Base-by-base conservation (phyloP, 495 filamentous ascomycete genomes). In the Sordaria brevicollis region DNA sequence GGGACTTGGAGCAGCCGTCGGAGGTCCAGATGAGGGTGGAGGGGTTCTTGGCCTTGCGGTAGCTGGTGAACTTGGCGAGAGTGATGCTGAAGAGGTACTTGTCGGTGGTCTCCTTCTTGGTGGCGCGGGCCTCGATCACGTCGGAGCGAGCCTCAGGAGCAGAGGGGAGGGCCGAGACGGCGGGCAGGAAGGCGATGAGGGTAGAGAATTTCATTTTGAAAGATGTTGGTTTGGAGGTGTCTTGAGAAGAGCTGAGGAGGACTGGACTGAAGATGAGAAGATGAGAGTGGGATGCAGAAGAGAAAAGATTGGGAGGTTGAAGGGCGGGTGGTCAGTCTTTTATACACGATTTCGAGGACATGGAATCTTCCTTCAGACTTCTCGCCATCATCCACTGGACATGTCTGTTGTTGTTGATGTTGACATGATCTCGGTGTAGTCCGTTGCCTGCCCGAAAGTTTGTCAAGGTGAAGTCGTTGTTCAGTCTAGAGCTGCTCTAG, bases 1-100 rank as follows among this genome's bases (percentile, higher is more conserved):
- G 79, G 10, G 80, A 80, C 1, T 54, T 38, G 35, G 76, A 78
- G 76, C 83, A 84, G 66, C 79, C 80, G 43, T 83, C 75, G n/a
- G 78, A 76, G 10, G 72, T 17, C 82, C 82, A 84, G 71, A 82
- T 74, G 0, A 85, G 71, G 29, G 67, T 71, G 0, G 78, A 25
- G 0, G 83, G 83, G 37, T 76, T 72, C 34, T 68, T 65, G 35
- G 74, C 71, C 25, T 78, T 76, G 34, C 79, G 77, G 38, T 66
- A 71, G 10, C 69, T 33, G 21, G 65, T 73, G 72, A 82, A 81
- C 4, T 70, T 68, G 2, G 74, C 66, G n/a, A 82, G 75, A 3
- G 74, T 75, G 70, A 74, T 65, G 67, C 13, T 65, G 73, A 78
- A 83, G 34, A 83, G 73, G 29, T 76, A 71, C 37, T 77, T 69